Evolutionary conservation across 31 red algal genomes (phyloP).

Genomic region (Odonthalia washingtoniensis): DNA sequence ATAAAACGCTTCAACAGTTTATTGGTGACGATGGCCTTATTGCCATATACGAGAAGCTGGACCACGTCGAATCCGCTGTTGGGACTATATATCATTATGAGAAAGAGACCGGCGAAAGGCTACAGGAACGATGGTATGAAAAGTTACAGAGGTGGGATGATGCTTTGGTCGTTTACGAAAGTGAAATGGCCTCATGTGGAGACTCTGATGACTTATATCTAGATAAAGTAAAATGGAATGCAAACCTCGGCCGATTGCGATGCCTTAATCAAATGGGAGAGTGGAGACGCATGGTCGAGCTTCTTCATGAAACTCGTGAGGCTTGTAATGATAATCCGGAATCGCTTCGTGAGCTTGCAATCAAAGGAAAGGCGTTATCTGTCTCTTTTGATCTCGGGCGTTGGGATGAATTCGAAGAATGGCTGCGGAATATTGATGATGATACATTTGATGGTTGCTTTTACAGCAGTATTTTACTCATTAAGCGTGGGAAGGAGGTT

Average conservation of each 20-base stretch:
- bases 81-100: conserved; percentile 86
- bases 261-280: conserved; percentile 63
- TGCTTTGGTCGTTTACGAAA: no score
- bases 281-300: conserved; percentile 48
- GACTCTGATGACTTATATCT: no score
- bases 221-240: conserved; percentile 45
- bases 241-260: conserved; percentile 44
- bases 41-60: conserved; percentile 90
- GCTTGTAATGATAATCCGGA: conserved; percentile 14
- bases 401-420: no score
- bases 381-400: no score
- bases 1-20: conserved; percentile 58
- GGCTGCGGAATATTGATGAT: no score
- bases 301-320: conserved; percentile 34
- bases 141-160: conserved; percentile 96
- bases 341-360: conserved; percentile 44
- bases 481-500: no score
- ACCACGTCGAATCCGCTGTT: conserved; percentile 86
- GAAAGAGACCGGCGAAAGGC: conserved; percentile 52
- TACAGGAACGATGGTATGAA: conserved; percentile 86
- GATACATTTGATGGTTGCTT: no score
- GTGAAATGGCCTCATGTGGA: no score
- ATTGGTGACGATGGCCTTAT: conserved; percentile 89
- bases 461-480: no score
- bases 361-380: conserved; percentile 63